Conservation (phyloP, 192 early-diverging fungal genomes). For the Coemansia sp. region DNA sequence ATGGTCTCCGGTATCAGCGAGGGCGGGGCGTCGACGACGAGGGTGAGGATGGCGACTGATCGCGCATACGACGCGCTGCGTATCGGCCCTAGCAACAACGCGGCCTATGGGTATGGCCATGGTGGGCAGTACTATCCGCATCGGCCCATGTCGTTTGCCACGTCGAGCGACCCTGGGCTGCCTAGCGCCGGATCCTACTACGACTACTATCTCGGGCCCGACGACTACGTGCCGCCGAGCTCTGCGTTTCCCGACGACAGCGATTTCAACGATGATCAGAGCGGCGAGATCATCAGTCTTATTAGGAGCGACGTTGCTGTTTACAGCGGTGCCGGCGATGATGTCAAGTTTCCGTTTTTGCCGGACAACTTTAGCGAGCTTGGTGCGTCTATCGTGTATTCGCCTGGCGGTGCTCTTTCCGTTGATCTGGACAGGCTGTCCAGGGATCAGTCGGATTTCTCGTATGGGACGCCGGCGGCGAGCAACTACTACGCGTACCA, state of each 20-base stretch:
- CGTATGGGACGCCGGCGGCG: background rate
- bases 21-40: conserved; percentile 41
- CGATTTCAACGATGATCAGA: conserved; percentile 5
- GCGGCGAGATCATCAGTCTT: conserved; percentile 33
- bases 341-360: conserved; percentile 49
- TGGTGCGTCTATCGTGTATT: conserved; percentile 28
- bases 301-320: conserved; percentile 45
- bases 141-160: conserved; percentile 32
- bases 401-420: conserved; percentile 19
- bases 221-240: conserved; percentile 11
- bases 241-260: conserved; percentile 9
- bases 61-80: conserved; percentile 42
- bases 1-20: conserved; percentile 43
- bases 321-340: conserved; percentile 40
- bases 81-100: conserved; percentile 18
- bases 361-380: conserved; percentile 49
- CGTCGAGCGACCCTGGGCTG: conserved; percentile 33
- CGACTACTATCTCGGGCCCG: conserved; percentile 26
- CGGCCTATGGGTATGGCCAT: conserved; percentile 1
- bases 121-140: conserved; percentile 1
- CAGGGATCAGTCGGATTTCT: conserved; percentile 21
- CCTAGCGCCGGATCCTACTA: conserved; percentile 30
- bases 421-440: conserved; percentile 14
- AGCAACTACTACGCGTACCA: background rate
- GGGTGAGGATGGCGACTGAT: conserved; percentile 45